Evolutionary conservation across 2,329 filamentous ascomycete genomes (phyloP), one percentile per base, ranked within the genome.

Genomic region (Aurifilum marmelostoma): DNA sequence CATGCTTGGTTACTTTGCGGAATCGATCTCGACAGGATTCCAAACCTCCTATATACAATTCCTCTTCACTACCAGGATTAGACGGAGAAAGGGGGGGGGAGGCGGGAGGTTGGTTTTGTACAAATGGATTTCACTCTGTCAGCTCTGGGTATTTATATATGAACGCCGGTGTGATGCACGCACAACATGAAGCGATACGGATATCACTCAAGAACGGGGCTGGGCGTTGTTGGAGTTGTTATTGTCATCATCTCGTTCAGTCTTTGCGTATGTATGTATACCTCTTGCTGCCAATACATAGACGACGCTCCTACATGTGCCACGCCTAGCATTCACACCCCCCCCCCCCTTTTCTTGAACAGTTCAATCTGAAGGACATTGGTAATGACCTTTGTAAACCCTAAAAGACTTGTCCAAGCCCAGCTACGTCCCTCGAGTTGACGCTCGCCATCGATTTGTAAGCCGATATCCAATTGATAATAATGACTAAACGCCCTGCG

Each of bases 381-480:
- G 37, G 24, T 37, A 12, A 27, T 16, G n/a, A 32, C 18, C 18
- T 34, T 34, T 34, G 34, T 34, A 34, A 34, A 34, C 34, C 4
- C 34, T 34, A 34, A 11, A 18, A 29, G 24, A n/a, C n/a, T n/a
- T n/a, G n/a, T n/a, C n/a, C n/a, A n/a, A n/a, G n/a, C n/a, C n/a
- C n/a, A n/a, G n/a, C n/a, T n/a, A n/a, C n/a, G n/a, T 54, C 50
- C 43, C 47, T 21, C 47, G 29, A 14, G 29, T 9, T 34, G 29
- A 56, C 6, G 58, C 50, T 34, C 63, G 12, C 47, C 65, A 24
- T 37, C 32, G 67, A 65, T 69, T 69, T 69, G 67, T 66, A 69
- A 69, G 18, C 43, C 18, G 6, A 47, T n/a, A n/a, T n/a, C n/a
- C n/a, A n/a, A n/a, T n/a, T n/a, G n/a, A 47, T 11, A 11, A n/a